Evolutionary conservation across 192 early-diverging fungal genomes (phyloP).

Genomic region (Radiomyces spectabilis): DNA sequence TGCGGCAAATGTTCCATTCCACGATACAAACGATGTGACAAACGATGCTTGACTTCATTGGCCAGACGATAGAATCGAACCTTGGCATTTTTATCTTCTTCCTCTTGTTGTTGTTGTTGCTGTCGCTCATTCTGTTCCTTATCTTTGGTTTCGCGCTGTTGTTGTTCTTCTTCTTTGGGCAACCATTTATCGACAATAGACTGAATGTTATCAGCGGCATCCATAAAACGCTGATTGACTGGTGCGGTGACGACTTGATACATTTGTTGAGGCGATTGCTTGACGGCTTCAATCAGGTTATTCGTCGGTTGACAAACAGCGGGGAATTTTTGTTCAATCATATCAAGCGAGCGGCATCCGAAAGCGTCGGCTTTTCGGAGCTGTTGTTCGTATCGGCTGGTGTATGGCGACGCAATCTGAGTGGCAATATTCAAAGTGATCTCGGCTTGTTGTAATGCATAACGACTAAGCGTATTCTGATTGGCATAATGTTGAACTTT

Average conservation of each 20-base stretch:
- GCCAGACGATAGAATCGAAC: constrained; percentile 14
- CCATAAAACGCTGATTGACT: constrained; percentile 10
- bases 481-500: constrained; percentile 19
- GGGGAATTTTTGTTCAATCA: constrained; percentile 52
- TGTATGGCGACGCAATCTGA: constrained; percentile 22
- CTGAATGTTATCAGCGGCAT: constrained; percentile 46
- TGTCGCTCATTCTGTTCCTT: neutral
- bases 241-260: constrained; percentile 46
- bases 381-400: constrained; percentile 40
- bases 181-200: constrained; percentile 26
- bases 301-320: constrained; percentile 52
- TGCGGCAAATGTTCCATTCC: constrained; percentile 16
- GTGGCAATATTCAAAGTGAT: constrained; percentile 18
- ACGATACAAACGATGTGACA: constrained; percentile 8
- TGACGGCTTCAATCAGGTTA: constrained; percentile 52
- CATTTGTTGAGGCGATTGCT: constrained; percentile 35
- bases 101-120: constrained; percentile 9
- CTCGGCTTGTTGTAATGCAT: constrained; percentile 16
- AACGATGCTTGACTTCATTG: constrained; percentile 12
- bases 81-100: constrained; percentile 16
- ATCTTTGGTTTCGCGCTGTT: constrained; percentile 14
- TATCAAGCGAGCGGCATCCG: constrained; percentile 56
- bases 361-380: constrained; percentile 49
- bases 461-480: constrained; percentile 18
- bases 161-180: constrained; percentile 18